Evolutionary conservation across 1,284 basidiomycete genomes (phyloP).

Genomic region (Trichosporon inkin): DNA sequence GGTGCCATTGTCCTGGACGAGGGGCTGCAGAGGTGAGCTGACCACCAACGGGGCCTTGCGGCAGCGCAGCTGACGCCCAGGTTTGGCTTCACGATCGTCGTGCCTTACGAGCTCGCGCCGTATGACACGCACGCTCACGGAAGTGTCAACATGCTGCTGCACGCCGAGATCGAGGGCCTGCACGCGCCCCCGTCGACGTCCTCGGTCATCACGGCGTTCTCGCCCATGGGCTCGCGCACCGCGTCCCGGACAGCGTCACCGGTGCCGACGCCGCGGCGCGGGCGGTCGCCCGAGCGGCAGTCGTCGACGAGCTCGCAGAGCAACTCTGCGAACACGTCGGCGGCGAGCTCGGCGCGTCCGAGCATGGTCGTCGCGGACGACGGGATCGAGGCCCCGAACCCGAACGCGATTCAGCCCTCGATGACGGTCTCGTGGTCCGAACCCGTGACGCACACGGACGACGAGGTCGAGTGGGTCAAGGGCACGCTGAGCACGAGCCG

Average conservation of each 20-base stretch:
- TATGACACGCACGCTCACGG: conserved; percentile 29
- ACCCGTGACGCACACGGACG: conserved; percentile 12
- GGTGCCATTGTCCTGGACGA: conserved; percentile 32
- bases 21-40: conserved; percentile 29
- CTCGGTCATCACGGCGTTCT: background rate
- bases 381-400: background rate
- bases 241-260: background rate
- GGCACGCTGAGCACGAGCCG: conserved; percentile 23
- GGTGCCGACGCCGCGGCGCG: background rate
- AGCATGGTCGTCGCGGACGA: background rate
- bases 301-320: background rate
- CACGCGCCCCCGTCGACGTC: background rate
- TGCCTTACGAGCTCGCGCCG: conserved; percentile 28
- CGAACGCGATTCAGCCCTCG: conserved; percentile 12
- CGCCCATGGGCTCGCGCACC: background rate
- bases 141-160: conserved; percentile 20
- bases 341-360: background rate
- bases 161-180: conserved; percentile 29
- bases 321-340: background rate
- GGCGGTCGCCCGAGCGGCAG: conserved; percentile 9
- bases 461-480: conserved; percentile 28
- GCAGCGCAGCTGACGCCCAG: conserved; percentile 11
- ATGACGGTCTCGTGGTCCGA: conserved; percentile 24
- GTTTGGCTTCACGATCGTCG: conserved; percentile 31
- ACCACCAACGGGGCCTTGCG: background rate